Conservation (phyloP, 73 alveolate species). For the Tetrahymena malaccensis region DNA sequence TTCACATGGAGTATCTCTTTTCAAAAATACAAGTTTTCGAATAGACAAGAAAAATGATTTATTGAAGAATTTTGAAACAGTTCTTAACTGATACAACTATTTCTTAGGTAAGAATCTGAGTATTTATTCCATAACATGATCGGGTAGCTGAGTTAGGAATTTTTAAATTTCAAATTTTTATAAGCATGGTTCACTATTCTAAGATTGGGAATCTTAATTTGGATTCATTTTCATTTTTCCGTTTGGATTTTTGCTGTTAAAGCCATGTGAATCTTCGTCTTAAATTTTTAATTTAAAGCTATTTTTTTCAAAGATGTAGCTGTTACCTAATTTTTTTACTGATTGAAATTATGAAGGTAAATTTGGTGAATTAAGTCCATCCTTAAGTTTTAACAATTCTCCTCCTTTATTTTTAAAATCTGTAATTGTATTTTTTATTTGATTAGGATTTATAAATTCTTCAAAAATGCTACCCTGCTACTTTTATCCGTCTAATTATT, state of each 20-base stretch:
- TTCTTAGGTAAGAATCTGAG: not conserved
- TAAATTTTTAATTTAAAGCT: not conserved
- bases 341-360: not conserved
- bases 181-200: not conserved
- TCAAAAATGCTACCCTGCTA: not conserved
- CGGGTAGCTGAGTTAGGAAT: not conserved
- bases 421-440: not conserved
- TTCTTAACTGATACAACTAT: not conserved
- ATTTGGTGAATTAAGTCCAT: not conserved
- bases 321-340: not conserved
- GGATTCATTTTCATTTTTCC: too few relatives aligned
- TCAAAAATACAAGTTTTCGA: not conserved
- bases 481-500: not conserved
- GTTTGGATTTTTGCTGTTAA: too few relatives aligned
- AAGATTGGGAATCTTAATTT: not conserved
- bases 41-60: not conserved
- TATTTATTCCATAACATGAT: not conserved
- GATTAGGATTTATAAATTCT: not conserved
- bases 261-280: not conserved
- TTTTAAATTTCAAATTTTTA: not conserved
- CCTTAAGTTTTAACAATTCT: not conserved
- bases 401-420: not conserved
- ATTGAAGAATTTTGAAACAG: not conserved
- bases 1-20: not conserved
- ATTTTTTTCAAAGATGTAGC: not conserved